A percentile compares a stretch with the other conserved stretches of the same genome.
Evolutionary conservation across 192 early-diverging fungal species (phyloP).

Genomic region (Gorgonomyces haynaldii): DNA sequence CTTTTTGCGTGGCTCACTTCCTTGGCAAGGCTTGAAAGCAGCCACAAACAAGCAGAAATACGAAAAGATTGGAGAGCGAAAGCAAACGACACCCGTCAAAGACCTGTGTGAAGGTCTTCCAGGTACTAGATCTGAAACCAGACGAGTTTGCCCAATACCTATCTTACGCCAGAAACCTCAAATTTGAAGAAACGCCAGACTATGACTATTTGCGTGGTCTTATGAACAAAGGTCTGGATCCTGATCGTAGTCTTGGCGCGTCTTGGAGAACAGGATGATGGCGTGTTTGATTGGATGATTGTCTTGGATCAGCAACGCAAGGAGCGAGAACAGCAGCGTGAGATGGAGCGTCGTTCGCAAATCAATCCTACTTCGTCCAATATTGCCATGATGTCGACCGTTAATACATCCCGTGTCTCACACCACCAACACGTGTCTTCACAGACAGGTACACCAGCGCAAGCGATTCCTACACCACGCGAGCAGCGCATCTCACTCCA

Average conservation of each 20-base stretch:
- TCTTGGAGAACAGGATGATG: slow-evolving; percentile 71
- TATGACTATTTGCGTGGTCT: slow-evolving; percentile 84
- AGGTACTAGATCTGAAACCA: slow-evolving; percentile 54
- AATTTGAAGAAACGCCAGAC: slow-evolving; percentile 95
- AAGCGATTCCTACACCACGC: not conserved
- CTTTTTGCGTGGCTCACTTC: slow-evolving; percentile 84
- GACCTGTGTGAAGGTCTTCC: slow-evolving; percentile 88
- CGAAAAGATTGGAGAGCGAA: slow-evolving; percentile 98
- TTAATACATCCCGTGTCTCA: no score
- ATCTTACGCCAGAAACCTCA: slow-evolving; percentile 78
- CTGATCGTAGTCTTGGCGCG: slow-evolving; percentile 20
- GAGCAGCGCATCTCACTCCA: no score
- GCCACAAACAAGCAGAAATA: slow-evolving; percentile 99
- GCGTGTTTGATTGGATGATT: slow-evolving; percentile 89
- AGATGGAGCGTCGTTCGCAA: slow-evolving; percentile 13
- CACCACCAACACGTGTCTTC: not conserved
- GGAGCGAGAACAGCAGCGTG: slow-evolving; percentile 26
- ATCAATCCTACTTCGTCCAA: not conserved
- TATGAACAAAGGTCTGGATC: slow-evolving; percentile 57
- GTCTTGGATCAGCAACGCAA: slow-evolving; percentile 39
- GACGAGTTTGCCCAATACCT: slow-evolving; percentile 87
- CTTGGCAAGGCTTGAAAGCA: slow-evolving; percentile 97
- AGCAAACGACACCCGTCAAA: slow-evolving; percentile 76
- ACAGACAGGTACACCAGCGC: not conserved
- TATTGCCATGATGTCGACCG: not conserved